These are phyloP conservation scores for Allodekkera sacchari DNA, from an alignment of 805 yeast genomes.

Conservation along the genomic window DNA sequence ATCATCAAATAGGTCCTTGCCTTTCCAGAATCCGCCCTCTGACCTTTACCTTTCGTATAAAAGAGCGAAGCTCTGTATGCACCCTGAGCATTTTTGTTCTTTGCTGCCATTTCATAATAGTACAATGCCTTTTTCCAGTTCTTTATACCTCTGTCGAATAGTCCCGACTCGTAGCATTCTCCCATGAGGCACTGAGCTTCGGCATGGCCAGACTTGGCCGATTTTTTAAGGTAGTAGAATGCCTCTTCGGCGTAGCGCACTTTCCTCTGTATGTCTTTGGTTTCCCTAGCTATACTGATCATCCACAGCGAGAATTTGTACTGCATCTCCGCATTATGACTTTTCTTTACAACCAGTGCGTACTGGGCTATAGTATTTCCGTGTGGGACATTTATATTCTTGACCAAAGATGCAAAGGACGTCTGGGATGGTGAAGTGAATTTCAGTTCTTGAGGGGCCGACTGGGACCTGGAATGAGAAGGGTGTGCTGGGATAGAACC, in stretches of 20 bases:
- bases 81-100: conserved; percentile 86
- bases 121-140: conserved; percentile 70
- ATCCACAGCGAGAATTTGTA: no score
- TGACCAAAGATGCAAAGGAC: no score
- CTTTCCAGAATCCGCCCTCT: conserved; percentile 78
- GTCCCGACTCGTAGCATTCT: conserved; percentile 84
- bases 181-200: conserved; percentile 90
- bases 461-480: no score
- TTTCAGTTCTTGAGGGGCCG: no score
- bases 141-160: conserved; percentile 53
- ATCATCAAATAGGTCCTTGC: conserved; percentile 74
- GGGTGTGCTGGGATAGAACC: no score
- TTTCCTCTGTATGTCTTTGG: no score
- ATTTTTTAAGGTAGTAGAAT: conserved; percentile 39
- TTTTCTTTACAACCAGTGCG: no score
- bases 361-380: no score
- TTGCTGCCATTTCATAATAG: conserved; percentile 83
- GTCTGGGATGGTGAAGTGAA: no score
- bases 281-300: no score
- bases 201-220: conserved; percentile 31
- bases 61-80: conserved; percentile 89
- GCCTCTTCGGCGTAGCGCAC: conserved; percentile 72
- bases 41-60: conserved; percentile 91
- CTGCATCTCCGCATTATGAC: no score
- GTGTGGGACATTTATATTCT: no score